These are phyloP conservation scores for Perkinsus olseni DNA, from an alignment of 169 alveolate genomes.

Conservation along the genomic window DNA sequence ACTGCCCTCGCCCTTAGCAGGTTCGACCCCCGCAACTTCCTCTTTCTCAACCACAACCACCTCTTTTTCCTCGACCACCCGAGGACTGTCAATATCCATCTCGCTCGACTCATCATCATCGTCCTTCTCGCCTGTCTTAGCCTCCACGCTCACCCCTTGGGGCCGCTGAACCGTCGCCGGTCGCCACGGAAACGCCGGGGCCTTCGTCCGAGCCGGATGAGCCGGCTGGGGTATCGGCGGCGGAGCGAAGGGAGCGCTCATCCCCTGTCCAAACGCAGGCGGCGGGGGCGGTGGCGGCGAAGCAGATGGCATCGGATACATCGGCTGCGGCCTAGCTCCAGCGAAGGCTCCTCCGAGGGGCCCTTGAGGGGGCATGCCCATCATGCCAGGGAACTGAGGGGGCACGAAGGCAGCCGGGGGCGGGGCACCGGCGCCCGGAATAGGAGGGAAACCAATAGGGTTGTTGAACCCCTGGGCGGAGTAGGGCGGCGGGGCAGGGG, in stretches of 20 bases:
- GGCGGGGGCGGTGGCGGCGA: background rate
- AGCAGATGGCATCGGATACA: background rate
- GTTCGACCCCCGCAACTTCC: background rate
- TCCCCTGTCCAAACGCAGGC: background rate
- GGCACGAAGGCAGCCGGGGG: background rate
- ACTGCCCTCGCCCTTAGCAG: background rate
- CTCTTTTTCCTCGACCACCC: background rate
- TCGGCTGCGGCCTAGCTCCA: background rate
- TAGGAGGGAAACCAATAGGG: too few species aligned
- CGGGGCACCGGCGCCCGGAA: too few species aligned
- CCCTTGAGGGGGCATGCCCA: background rate
- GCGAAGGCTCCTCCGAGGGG: too few species aligned
- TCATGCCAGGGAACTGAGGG: background rate
- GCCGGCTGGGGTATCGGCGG: background rate
- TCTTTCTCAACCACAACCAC: background rate
- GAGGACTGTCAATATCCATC: background rate
- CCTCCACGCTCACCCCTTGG: background rate
- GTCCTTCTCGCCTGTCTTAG: background rate
- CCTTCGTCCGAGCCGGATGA: background rate
- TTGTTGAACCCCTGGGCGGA: too few species aligned
- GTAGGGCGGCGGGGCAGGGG: too few species aligned
- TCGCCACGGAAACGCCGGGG: background rate
- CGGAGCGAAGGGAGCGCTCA: background rate
- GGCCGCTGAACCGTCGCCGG: background rate
- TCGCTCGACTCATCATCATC: background rate